Conservation (phyloP, 2,329 filamentous ascomycete genomes). For the Nemania sp. region DNA sequence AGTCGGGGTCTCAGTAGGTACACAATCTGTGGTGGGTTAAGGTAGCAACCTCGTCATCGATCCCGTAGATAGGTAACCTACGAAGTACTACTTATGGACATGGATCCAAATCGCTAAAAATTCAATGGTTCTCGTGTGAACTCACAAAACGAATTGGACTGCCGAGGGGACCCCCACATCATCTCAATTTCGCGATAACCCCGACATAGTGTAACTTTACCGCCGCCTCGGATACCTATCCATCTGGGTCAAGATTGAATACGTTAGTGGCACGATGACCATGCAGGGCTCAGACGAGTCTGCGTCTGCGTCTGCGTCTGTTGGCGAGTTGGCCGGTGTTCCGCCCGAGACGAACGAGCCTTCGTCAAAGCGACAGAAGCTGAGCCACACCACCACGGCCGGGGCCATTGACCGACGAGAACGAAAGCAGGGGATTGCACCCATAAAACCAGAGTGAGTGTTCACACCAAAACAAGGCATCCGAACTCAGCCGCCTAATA, state of each 20-base stretch:
- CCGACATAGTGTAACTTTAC: not conserved
- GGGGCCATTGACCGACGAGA: slow-evolving; percentile 20
- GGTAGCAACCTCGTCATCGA: no score
- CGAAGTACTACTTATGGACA: no score
- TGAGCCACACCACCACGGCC: slow-evolving; percentile 48
- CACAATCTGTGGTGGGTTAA: no score
- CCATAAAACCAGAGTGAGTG: slow-evolving; percentile 46
- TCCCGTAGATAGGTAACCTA: no score
- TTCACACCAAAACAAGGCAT: not conserved
- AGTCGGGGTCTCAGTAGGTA: no score
- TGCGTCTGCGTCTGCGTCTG: no score
- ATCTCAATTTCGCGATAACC: no score
- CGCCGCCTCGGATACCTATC: not conserved
- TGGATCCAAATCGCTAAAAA: slow-evolving; percentile 8
- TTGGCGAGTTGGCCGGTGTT: slow-evolving; percentile 31
- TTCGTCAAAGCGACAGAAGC: slow-evolving; percentile 64
- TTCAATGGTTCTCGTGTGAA: not conserved
- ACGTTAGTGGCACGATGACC: not conserved
- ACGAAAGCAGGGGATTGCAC: slow-evolving; percentile 39
- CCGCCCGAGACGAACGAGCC: slow-evolving; percentile 46
- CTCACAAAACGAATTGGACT: not conserved
- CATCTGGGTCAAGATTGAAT: not conserved
- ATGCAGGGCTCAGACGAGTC: slow-evolving; percentile 23
- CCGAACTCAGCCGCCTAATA: not conserved
- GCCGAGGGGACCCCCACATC: no score